Evolutionary conservation across 768 basidiomycete species (phyloP), one percentile per base, ranked within the genome.

Genomic region (Tubosaeta brunneosetosa): DNA sequence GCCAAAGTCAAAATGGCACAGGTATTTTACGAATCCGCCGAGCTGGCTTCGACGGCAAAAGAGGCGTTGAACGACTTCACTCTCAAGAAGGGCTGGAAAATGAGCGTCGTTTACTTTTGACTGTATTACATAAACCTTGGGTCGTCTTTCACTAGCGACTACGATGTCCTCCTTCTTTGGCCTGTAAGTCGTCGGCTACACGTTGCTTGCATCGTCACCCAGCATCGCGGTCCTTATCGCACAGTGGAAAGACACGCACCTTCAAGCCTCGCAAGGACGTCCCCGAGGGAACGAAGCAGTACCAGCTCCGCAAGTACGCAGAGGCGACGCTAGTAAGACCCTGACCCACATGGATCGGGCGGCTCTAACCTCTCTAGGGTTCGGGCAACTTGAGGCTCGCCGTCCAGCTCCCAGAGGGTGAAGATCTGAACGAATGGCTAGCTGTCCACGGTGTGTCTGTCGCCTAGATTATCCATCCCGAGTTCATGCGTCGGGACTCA

Each of bases 401-500:
- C 0, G 97, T 99, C 19, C 84, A 88, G 56, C 77, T 98, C 17
- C 97, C 97, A 0, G 97, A 97, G 60, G 97, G 97, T 36, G 97
- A 99, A 71, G 97, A 99, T 68, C 70, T 84, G 61, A 95, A 94
- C 60, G 97, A 99, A 71, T 99, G 97, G 97, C 84, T 99, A n/a
- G 97, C 97, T 12, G 95, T 99, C 8, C 95, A 99, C 66, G 91
- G 97, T 97, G 58, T 52, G 83, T 69, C 42, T 19, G 8, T 22
- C 29, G 46, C 2, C 14, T 19, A 16, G 41, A 19, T 48, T 17
- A 41, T 41, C 34, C 37, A 25, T 22, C 22, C 4, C 27, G 26
- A 1, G 34, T 22, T 51, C 53, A 60, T 51, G 36, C 42, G 6
- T 45, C 36, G 13, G 47, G n/a, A 43, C 45, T 16, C 61, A 99